Base-by-base conservation (phyloP, 2,329 filamentous ascomycete genomes). In the Blastomyces percursus region DNA sequence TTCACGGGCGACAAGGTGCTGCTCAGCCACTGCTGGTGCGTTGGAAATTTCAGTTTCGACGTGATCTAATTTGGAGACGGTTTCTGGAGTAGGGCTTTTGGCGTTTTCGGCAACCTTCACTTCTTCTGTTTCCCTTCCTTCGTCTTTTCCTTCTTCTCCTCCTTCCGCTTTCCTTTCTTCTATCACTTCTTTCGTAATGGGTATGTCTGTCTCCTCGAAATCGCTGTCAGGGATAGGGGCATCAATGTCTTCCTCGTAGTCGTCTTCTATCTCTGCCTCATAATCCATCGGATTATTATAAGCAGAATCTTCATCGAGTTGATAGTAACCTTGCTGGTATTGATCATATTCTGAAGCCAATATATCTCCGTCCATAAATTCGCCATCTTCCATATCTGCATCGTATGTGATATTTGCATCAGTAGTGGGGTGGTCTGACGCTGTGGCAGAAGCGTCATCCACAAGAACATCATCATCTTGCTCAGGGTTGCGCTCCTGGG, bases 401-500 rank as follows among this genome's bases (percentile, higher is more conserved):
- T 80, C 75, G 51, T 73, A 71, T 9, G 67, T 66, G 14, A 57
- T 67, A 38, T 71, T 70, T 42, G 74, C 73, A 16, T 69, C 71
- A 4, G 70, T 67, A 27, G 71, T 67, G n/a, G 67, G 67, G 63
- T 66, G 70, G 64, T 67, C 74, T 27, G 78, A 70, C 67, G 79
- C 72, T 55, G 72, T 71, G 50, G 77, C 75, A 63, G 75, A 76
- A 54, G 74, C 72, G 62, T 76, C 75, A 66, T 87, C 85, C 67
- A 84, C 80, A 58, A 84, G 76, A 61, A 84, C 83, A 63, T 79
- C 77, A 66, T 85, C 81, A 67, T 85, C 81, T 64, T 86, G 79
- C 32, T 73, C 71, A 38, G 69, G 65, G 46, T 67, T 67, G n/a
- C 65, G 67, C 27, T 70, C 68, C 19, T 70, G 72, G 55, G 69